A percentile compares a stretch with the other conserved stretches of the same genome.
Conservation (phyloP, 495 filamentous ascomycete genomes). For the Penicillium dipodomyicola region DNA sequence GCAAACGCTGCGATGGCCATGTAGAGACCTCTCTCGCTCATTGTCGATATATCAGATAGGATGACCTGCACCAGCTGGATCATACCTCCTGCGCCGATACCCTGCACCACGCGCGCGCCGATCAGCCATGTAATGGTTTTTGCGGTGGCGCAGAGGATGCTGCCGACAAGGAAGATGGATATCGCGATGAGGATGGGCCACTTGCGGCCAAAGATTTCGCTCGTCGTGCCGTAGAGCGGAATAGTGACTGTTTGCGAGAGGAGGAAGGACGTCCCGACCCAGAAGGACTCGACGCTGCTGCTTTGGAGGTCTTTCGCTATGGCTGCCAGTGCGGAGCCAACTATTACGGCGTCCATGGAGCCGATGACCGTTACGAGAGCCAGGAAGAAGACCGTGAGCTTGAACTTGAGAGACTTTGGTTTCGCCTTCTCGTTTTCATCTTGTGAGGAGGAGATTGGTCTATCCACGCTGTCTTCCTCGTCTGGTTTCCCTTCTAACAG, state of each 20-base stretch:
- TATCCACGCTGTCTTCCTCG: not conserved
- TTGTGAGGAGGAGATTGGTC: not conserved
- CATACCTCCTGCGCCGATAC: not conserved
- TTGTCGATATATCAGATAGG: not conserved
- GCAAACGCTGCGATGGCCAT: not conserved
- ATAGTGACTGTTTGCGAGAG: not conserved
- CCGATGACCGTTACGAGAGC: not conserved
- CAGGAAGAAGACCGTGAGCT: not conserved
- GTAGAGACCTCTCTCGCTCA: not conserved
- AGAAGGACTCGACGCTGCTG: not conserved
- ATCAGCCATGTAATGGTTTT: not conserved
- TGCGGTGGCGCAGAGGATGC: not conserved
- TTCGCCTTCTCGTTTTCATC: not conserved
- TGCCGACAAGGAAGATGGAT: not conserved
- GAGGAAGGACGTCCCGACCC: not conserved
- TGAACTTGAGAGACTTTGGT: not conserved
- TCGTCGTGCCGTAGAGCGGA: not conserved
- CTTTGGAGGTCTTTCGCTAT: not conserved
- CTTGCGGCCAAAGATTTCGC: not conserved
- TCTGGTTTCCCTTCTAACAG: not conserved
- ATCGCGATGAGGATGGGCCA: not conserved
- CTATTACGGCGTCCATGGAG: not conserved
- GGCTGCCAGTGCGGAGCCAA: not conserved
- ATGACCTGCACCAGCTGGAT: not conserved
- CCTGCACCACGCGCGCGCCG: not conserved